These are phyloP conservation scores for Evernia prunastri DNA, from an alignment of 495 filamentous ascomycete genomes.

Conservation along the genomic window DNA sequence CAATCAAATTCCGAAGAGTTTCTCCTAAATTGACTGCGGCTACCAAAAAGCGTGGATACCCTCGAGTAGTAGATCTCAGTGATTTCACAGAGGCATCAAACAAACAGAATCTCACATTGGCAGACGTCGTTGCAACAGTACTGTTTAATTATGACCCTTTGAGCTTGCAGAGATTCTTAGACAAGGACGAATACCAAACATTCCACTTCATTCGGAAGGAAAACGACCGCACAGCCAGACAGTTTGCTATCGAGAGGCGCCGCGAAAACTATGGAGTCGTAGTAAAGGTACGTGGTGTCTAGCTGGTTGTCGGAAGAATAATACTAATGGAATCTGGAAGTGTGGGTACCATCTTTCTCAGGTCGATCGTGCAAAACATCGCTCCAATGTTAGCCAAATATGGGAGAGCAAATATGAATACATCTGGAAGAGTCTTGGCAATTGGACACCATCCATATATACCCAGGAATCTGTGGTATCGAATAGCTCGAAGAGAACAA, in stretches of 20 bases:
- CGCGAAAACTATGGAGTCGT: neutral
- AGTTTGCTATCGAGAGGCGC: slow-evolving; percentile 10
- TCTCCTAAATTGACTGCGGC: neutral
- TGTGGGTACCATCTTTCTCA: slow-evolving; percentile 5
- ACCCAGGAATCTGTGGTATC: neutral
- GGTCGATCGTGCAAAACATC: neutral
- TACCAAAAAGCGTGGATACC: slow-evolving; percentile 2
- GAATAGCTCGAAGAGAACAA: neutral
- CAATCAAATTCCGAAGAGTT: neutral
- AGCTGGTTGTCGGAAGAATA: neutral
- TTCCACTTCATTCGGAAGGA: slow-evolving; percentile 3
- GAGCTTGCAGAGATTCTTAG: slow-evolving; percentile 3
- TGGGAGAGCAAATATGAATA: neutral
- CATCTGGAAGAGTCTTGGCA: neutral
- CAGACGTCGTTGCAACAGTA: slow-evolving; percentile 14
- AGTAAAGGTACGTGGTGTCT: neutral
- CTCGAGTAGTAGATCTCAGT: neutral
- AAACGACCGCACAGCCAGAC: neutral
- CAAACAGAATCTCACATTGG: slow-evolving; percentile 12
- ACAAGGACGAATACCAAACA: neutral
- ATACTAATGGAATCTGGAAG: neutral
- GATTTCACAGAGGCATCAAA: neutral
- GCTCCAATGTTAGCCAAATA: neutral
- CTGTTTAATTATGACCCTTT: slow-evolving; percentile 5
- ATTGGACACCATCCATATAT: neutral